phyloP scores from a whole-genome alignment of 2,329 filamentous ascomycete species.

The Monosporascus sp. region DNA sequence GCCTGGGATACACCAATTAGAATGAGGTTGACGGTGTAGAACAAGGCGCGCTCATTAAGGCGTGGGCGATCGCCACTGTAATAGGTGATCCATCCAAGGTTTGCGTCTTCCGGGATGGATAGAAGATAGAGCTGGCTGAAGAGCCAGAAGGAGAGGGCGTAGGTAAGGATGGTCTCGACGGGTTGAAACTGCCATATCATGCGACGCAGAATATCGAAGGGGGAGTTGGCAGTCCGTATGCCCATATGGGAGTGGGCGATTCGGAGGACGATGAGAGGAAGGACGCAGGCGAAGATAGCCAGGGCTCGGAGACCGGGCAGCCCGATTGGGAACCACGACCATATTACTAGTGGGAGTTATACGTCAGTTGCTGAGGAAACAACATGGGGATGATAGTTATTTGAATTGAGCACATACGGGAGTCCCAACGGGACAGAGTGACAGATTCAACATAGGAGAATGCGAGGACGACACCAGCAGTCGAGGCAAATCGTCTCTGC shows the following conservation, averaged over 20 bases:
- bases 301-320: conserved; percentile 67
- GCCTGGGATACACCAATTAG: conserved; percentile 67
- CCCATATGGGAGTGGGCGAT: conserved; percentile 79
- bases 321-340: conserved; percentile 82
- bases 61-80: conserved; percentile 66
- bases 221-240: conserved; percentile 63
- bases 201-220: conserved; percentile 57
- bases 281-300: conserved; percentile 69
- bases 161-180: conserved; percentile 68
- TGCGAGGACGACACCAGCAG: conserved; percentile 62
- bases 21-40: conserved; percentile 66
- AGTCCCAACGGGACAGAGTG: conserved; percentile 62
- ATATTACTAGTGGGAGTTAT: conserved; percentile 54
- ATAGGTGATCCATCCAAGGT: conserved; percentile 69
- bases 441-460: conserved; percentile 72
- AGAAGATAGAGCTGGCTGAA: conserved; percentile 80
- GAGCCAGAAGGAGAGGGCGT: conserved; percentile 69
- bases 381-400: not conserved
- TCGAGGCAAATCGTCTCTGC: conserved; percentile 79
- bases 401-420: conserved; percentile 48
- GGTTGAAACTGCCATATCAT: conserved; percentile 56
- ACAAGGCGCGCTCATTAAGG: conserved; percentile 83
- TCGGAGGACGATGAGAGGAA: conserved; percentile 77
- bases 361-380: not conserved
- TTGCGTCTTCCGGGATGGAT: conserved; percentile 54